phyloP scores from a whole-genome alignment of 225 moss, liverwort and hornwort genomes.

The Straminergon stramineum region DNA sequence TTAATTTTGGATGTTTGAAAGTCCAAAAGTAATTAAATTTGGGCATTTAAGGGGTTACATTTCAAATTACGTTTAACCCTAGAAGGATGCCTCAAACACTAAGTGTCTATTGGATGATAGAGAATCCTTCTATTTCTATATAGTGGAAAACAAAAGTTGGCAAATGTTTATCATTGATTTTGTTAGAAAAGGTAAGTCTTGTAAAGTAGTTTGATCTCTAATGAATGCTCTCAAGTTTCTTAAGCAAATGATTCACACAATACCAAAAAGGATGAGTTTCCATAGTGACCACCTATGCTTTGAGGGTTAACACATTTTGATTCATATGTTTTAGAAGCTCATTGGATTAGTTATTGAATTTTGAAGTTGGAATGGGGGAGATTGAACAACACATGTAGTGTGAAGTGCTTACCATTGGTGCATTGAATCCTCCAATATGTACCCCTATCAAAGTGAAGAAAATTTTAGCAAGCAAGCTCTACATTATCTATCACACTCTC shows the following conservation, averaged over 20 bases:
- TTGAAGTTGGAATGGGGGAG: neutral
- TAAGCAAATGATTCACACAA: neutral
- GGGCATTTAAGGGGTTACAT: neutral
- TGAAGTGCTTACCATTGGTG: neutral
- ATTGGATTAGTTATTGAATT: neutral
- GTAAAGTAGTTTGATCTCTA: neutral
- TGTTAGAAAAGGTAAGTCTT: neutral
- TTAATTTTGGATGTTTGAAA: too few species aligned
- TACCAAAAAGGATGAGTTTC: neutral
- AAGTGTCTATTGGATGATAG: too few species aligned
- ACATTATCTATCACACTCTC: neutral
- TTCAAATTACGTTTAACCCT: neutral
- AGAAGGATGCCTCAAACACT: accelerated
- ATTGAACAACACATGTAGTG: neutral
- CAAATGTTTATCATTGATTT: neutral
- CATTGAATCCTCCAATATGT: neutral
- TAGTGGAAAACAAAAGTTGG: too few species aligned
- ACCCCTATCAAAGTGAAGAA: neutral
- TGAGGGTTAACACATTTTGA: accelerated
- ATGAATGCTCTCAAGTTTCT: neutral
- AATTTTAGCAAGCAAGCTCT: neutral
- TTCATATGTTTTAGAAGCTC: neutral
- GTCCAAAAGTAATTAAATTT: too few species aligned
- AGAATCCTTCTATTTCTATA: too few species aligned
- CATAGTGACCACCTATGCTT: accelerated